phyloP scores from a whole-genome alignment of 1,284 basidiomycete species.

The Fistulinella cinereoalba region DNA sequence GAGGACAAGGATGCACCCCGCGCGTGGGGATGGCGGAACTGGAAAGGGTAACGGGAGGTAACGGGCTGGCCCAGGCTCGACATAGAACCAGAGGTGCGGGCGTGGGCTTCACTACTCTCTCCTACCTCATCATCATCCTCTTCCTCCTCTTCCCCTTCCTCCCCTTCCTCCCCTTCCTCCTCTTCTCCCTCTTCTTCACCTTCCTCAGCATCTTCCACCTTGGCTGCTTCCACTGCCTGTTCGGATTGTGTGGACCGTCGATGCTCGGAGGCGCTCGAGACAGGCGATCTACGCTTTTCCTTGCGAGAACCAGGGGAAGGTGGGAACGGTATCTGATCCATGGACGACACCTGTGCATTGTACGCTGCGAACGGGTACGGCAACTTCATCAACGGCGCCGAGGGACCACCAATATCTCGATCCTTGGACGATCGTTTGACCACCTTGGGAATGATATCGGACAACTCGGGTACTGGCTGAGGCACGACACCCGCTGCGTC shows the following conservation, averaged over 20 bases:
- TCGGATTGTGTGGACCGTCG: constrained; percentile 17
- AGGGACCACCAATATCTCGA: constrained; percentile 31
- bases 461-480: constrained; percentile 36
- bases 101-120: constrained; percentile 43
- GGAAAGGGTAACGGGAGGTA: constrained; percentile 66
- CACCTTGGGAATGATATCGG: constrained; percentile 44
- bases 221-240: constrained; percentile 37
- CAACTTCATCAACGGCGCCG: constrained; percentile 41
- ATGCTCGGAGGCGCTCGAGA: constrained; percentile 17
- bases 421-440: constrained; percentile 41
- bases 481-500: constrained; percentile 17
- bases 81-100: constrained; percentile 70
- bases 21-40: constrained; percentile 51
- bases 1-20: constrained; percentile 48
- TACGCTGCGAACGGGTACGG: constrained; percentile 64
- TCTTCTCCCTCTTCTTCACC: too few species aligned
- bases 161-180: constrained; percentile 37
- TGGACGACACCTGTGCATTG: constrained; percentile 54
- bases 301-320: constrained; percentile 50
- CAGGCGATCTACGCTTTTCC: constrained; percentile 31
- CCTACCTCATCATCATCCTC: constrained; percentile 39
- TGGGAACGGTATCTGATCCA: constrained; percentile 68
- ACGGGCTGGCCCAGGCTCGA: constrained; percentile 77
- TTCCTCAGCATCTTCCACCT: constrained; percentile 39
- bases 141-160: constrained; percentile 39